These are phyloP conservation scores for Trichoderma cornu-damae DNA, from an alignment of 2,329 filamentous ascomycete genomes.

Conservation along the genomic window DNA sequence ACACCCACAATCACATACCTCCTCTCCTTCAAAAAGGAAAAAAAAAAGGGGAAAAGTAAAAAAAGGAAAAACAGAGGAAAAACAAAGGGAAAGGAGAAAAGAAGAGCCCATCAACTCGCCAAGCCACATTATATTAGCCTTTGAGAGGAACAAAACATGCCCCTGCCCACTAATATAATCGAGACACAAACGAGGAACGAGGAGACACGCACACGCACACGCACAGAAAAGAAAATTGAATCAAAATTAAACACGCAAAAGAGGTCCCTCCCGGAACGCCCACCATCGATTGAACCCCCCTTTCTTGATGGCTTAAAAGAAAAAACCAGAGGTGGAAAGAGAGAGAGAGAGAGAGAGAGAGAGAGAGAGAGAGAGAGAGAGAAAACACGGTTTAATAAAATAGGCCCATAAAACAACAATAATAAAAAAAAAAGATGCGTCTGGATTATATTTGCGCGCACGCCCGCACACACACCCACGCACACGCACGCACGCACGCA, in stretches of 20 bases:
- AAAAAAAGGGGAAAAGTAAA: background rate
- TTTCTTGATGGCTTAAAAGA: slow-evolving; percentile 22
- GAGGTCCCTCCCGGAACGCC: slow-evolving; percentile 23
- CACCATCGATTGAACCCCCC: slow-evolving; percentile 20
- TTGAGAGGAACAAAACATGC: background rate
- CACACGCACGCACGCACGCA: background rate
- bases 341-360: no score
- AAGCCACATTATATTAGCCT: background rate
- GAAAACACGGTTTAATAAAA: background rate
- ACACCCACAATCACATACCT: background rate
- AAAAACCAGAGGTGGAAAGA: background rate
- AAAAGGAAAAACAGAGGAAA: background rate
- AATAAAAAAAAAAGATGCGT: no score
- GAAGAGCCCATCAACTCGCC: background rate
- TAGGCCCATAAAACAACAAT: slow-evolving; percentile 12
- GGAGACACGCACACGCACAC: background rate
- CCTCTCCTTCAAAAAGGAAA: no score
- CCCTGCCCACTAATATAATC: background rate
- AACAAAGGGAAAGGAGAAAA: no score
- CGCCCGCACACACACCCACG: background rate
- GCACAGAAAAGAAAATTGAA: background rate
- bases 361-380: no score
- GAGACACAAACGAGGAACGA: background rate
- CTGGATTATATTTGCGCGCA: slow-evolving; percentile 2
- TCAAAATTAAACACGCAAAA: slow-evolving; percentile 9